These are phyloP conservation scores for Russula griseocarnosa DNA, from an alignment of 768 basidiomycete species.

Conservation along the genomic window DNA sequence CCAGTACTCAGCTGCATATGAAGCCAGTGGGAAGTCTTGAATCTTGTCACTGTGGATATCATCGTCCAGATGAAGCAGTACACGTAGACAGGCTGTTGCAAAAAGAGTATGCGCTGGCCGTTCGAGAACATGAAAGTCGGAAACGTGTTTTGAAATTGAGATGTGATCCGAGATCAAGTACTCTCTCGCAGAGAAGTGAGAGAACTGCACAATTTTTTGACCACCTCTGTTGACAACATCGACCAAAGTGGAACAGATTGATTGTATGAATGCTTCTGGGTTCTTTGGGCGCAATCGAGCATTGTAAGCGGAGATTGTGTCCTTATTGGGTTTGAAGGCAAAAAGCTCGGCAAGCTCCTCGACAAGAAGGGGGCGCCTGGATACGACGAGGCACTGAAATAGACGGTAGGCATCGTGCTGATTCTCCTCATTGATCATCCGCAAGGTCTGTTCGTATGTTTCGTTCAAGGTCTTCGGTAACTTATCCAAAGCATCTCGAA, in stretches of 20 bases:
- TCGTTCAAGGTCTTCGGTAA: background rate
- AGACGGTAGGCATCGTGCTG: background rate
- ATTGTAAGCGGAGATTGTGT: background rate
- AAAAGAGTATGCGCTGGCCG: background rate
- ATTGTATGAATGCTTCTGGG: background rate
- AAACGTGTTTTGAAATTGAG: background rate
- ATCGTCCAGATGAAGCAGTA: background rate
- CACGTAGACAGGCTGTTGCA: background rate
- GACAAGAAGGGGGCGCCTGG: background rate
- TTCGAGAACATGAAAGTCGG: background rate
- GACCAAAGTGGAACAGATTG: background rate
- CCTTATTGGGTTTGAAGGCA: background rate
- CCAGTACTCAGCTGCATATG: too few species aligned
- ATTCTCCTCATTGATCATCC: background rate
- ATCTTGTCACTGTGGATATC: background rate
- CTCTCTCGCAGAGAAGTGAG: background rate
- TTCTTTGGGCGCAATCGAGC: background rate
- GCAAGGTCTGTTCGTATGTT: background rate
- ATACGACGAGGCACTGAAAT: background rate
- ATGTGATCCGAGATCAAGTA: background rate
- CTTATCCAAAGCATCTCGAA: background rate
- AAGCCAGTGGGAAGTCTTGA: too few species aligned
- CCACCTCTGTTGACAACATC: background rate
- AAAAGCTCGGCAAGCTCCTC: background rate
- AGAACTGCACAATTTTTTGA: background rate